Evolutionary conservation across 805 yeast genomes (phyloP).

Genomic region (Jamesozyma lodderae): DNA sequence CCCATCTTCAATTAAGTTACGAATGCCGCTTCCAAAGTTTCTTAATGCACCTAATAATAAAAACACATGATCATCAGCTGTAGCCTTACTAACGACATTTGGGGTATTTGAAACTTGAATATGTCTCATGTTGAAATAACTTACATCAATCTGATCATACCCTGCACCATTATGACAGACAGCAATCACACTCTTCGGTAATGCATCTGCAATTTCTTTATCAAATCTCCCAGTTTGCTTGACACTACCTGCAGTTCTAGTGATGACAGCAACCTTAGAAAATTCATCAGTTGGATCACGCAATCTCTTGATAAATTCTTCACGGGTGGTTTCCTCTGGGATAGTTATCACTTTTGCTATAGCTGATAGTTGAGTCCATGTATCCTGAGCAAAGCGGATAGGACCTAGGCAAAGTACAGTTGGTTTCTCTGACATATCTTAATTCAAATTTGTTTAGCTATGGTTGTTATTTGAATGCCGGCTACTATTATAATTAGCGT

Average conservation of each 20-base stretch:
- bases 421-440: not conserved
- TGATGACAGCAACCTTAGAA: constrained; percentile 29
- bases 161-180: constrained; percentile 67
- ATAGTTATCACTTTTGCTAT: constrained; percentile 39
- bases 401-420: constrained; percentile 54
- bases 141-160: constrained; percentile 61
- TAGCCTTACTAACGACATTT: constrained; percentile 55
- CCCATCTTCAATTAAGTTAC: constrained; percentile 41
- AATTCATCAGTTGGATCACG: constrained; percentile 28
- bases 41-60: constrained; percentile 55
- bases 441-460: no score
- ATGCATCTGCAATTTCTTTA: constrained; percentile 43
- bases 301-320: constrained; percentile 25
- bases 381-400: constrained; percentile 48
- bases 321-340: constrained; percentile 33
- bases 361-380: constrained; percentile 49
- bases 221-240: constrained; percentile 55
- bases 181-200: constrained; percentile 46
- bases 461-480: no score
- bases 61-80: constrained; percentile 63
- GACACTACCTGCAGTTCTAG: constrained; percentile 48
- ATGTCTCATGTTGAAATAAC: constrained; percentile 39
- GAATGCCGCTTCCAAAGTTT: constrained; percentile 55
- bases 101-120: constrained; percentile 67
- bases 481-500: no score